phyloP scores from a whole-genome alignment of 2,329 filamentous ascomycete species.

The Trichoderma gracile region DNA sequence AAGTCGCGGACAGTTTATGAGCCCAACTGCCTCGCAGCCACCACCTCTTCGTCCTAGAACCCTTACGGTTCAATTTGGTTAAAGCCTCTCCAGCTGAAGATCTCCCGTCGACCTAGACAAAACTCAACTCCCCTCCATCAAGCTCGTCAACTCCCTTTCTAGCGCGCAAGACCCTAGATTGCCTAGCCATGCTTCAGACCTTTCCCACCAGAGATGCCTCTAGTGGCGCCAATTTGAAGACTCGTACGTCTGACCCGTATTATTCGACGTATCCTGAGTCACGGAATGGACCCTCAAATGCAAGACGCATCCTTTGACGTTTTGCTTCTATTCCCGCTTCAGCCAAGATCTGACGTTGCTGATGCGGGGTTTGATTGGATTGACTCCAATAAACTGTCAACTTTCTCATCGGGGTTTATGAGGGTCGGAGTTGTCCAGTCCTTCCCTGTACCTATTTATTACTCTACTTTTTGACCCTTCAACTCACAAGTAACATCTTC shows the following conservation, averaged over 20 bases:
- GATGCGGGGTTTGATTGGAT: slow-evolving; percentile 12
- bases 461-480: neutral
- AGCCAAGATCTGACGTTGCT: slow-evolving; percentile 21
- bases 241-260: neutral
- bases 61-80: too few relatives aligned
- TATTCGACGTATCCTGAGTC: neutral
- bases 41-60: neutral
- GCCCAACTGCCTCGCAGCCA: neutral
- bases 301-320: neutral
- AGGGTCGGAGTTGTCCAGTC: neutral
- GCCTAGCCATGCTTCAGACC: neutral
- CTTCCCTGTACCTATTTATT: neutral
- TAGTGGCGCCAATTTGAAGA: neutral
- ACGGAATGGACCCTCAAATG: neutral
- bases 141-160: neutral
- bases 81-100: neutral
- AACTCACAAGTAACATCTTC: too few relatives aligned
- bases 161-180: neutral
- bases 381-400: neutral
- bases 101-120: slow-evolving; percentile 1
- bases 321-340: neutral
- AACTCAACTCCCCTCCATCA: neutral
- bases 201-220: neutral
- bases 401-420: neutral
- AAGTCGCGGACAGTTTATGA: neutral